These are phyloP conservation scores for Ogataea ganodermae DNA, from an alignment of 805 yeast genomes.

Conservation along the genomic window DNA sequence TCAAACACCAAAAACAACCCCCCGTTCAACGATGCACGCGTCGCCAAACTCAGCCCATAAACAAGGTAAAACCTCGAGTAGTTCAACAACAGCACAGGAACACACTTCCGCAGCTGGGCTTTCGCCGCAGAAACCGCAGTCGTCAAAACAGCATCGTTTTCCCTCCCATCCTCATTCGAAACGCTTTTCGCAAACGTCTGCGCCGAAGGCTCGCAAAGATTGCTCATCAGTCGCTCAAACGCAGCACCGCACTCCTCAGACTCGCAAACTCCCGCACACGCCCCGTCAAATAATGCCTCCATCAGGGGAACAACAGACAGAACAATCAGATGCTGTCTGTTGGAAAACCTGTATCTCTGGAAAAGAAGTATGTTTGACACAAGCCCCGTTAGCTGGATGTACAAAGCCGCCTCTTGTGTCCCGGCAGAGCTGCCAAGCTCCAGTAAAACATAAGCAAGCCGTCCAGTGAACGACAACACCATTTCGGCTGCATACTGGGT, in stretches of 20 bases:
- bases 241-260: slow-evolving; percentile 45
- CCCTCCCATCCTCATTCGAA: slow-evolving; percentile 18
- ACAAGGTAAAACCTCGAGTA: slow-evolving; percentile 58
- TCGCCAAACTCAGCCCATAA: slow-evolving; percentile 45
- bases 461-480: slow-evolving; percentile 28
- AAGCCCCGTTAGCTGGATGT: slow-evolving; percentile 37
- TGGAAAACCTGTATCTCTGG: slow-evolving; percentile 69
- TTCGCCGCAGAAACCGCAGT: slow-evolving; percentile 59
- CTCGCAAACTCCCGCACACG: slow-evolving; percentile 10
- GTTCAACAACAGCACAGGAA: slow-evolving; percentile 59
- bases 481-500: slow-evolving; percentile 68
- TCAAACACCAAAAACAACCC: slow-evolving; percentile 70
- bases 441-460: slow-evolving; percentile 14
- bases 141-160: slow-evolving; percentile 40
- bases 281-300: slow-evolving; percentile 41
- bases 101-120: slow-evolving; percentile 60
- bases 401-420: slow-evolving; percentile 33
- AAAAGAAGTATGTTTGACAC: slow-evolving; percentile 62
- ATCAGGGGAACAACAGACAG: slow-evolving; percentile 52
- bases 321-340: slow-evolving; percentile 71
- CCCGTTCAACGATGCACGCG: slow-evolving; percentile 50
- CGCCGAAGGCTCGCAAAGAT: slow-evolving; percentile 72
- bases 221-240: slow-evolving; percentile 58
- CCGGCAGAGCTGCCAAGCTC: slow-evolving; percentile 14
- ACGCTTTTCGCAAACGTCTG: slow-evolving; percentile 25